These are phyloP conservation scores for Fusarium xyrophilum DNA, from an alignment of 2,329 filamentous ascomycete genomes.

Conservation along the genomic window DNA sequence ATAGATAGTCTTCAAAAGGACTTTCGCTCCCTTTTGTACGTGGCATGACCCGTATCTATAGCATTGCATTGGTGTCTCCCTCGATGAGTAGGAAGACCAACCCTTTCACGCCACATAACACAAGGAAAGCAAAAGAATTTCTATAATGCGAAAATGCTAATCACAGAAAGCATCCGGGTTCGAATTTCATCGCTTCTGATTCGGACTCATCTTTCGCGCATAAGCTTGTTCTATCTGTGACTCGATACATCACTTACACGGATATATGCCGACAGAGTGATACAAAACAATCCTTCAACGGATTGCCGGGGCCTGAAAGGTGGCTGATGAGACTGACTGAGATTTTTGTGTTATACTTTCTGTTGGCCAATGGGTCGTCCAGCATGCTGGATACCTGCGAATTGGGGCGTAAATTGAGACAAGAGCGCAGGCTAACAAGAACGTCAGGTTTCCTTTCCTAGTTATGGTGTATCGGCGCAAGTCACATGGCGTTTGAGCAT, in stretches of 20 bases:
- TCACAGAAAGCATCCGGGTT: not conserved
- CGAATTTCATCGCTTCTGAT: not conserved
- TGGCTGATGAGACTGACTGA: not conserved
- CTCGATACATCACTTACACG: not conserved
- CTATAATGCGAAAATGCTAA: accelerated
- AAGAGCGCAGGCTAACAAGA: not conserved
- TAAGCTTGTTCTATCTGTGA: not conserved
- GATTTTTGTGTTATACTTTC: not conserved
- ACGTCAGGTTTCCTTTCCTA: not conserved
- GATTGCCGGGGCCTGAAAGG: not conserved
- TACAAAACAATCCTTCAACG: not conserved
- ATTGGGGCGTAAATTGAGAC: not conserved
- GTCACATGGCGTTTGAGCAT: not conserved
- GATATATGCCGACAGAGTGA: not conserved
- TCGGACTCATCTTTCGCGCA: not conserved
- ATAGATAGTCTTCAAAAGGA: not conserved
- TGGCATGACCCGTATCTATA: not conserved
- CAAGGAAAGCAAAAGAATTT: not conserved
- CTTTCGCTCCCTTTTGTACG: not conserved
- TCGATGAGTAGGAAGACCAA: not conserved
- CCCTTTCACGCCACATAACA: not conserved
- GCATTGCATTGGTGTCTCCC: not conserved
- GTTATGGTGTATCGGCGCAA: not conserved
- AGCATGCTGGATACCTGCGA: not conserved
- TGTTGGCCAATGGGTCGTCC: not conserved